Conservation (phyloP, 1,139 yeast species). For the Yarrowia galli region DNA sequence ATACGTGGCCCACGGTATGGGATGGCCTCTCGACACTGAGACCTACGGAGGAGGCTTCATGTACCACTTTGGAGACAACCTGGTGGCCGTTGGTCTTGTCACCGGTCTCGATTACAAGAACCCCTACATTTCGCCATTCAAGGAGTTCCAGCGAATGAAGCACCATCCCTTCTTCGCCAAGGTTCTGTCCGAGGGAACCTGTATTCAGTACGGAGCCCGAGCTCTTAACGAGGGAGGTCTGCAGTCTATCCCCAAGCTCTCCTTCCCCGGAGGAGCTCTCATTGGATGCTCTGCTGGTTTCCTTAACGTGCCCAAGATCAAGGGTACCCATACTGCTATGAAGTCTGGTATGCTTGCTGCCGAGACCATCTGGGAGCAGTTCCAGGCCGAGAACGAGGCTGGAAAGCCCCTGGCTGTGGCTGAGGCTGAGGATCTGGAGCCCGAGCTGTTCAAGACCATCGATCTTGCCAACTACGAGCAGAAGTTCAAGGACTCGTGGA, state of each 20-base stretch:
- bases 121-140: conserved; percentile 94
- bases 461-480: conserved; percentile 66
- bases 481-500: conserved; percentile 80
- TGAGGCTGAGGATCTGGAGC: conserved; percentile 53
- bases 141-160: conserved; percentile 94
- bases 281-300: conserved; percentile 97
- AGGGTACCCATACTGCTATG: conserved; percentile 98
- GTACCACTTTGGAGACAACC: conserved; percentile 94
- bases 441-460: conserved; percentile 57
- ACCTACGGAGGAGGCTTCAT: conserved; percentile 97
- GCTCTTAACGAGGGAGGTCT: conserved; percentile 96
- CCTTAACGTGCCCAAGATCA: conserved; percentile 94
- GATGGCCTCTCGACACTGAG: conserved; percentile 77
- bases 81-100: conserved; percentile 89
- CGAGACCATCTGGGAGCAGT: conserved; percentile 70
- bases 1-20: conserved; percentile 84
- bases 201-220: conserved; percentile 92
- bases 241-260: conserved; percentile 86
- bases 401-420: conserved; percentile 42
- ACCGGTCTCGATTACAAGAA: conserved; percentile 91
- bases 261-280: conserved; percentile 94
- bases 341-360: conserved; percentile 96
- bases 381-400: conserved; percentile 54
- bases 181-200: conserved; percentile 84
- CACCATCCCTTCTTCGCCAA: conserved; percentile 84